These are phyloP conservation scores for Ophiostoma sp. DNA, from an alignment of 2,329 filamentous ascomycete genomes.

Conservation along the genomic window DNA sequence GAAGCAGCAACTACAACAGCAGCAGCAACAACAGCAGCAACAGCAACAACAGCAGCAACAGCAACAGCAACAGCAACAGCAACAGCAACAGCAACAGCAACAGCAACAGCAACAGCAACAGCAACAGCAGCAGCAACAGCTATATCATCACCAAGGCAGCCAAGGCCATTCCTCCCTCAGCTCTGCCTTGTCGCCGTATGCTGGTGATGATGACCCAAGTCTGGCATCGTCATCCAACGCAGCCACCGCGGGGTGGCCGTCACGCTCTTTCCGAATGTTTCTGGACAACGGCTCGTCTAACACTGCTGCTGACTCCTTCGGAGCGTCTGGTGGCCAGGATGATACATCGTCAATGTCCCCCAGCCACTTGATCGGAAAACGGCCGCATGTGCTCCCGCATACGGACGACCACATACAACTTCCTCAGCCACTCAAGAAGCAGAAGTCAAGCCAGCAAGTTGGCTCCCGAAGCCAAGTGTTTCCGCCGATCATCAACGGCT, in stretches of 20 bases:
- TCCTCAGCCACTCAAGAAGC: constrained; percentile 60
- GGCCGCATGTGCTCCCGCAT: constrained; percentile 24
- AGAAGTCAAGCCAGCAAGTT: constrained; percentile 52
- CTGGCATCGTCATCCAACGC: constrained; percentile 1
- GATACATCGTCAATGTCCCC: constrained; percentile 29
- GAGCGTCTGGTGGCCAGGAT: constrained; percentile 32
- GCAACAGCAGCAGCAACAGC: constrained; percentile 12
- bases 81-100: constrained; percentile 5
- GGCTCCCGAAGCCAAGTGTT: constrained; percentile 37
- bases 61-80: constrained; percentile 14
- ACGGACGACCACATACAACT: constrained; percentile 61
- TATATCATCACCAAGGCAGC: not conserved
- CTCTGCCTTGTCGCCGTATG: constrained; percentile 13
- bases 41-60: constrained; percentile 15
- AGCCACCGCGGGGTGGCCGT: constrained; percentile 15
- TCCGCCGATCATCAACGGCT: constrained; percentile 60
- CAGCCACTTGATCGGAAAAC: constrained; percentile 22
- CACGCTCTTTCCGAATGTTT: constrained; percentile 20
- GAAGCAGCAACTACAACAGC: constrained; percentile 6
- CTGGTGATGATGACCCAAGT: constrained; percentile 15
- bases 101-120: constrained; percentile 8
- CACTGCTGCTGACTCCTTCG: constrained; percentile 2
- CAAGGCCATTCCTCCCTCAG: not conserved
- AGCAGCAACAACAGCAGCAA: constrained; percentile 6
- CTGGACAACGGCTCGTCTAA: constrained; percentile 16